Conservation (phyloP, 2,329 filamentous ascomycete genomes). For the Metarhizium album region DNA sequence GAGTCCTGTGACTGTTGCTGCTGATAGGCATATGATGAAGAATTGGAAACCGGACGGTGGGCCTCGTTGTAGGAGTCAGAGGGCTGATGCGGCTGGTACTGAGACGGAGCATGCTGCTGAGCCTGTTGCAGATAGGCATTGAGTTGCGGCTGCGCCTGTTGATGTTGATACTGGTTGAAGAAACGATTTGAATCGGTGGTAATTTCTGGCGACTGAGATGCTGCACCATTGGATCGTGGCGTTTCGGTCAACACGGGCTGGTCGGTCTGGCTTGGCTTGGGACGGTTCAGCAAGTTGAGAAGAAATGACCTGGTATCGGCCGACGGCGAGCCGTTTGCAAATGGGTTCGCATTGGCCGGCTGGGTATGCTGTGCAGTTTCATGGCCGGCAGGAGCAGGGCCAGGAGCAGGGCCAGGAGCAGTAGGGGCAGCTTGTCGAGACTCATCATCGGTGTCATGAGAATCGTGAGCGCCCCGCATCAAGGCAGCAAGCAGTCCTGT, state of each 20-base stretch:
- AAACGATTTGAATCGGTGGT: conserved; percentile 17
- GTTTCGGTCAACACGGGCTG: conserved; percentile 31
- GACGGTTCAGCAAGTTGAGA: conserved; percentile 72
- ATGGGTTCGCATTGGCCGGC: conserved; percentile 20
- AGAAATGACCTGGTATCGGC: conserved; percentile 76
- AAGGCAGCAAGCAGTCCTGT: conserved; percentile 47
- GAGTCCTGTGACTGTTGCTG: conserved; percentile 24
- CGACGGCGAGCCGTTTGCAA: conserved; percentile 40
- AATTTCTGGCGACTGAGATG: conserved; percentile 31
- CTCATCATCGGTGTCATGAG: conserved; percentile 36
- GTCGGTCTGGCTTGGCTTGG: conserved; percentile 54
- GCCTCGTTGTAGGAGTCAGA: conserved; percentile 17
- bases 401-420: conserved; percentile 1
- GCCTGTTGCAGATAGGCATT: conserved; percentile 16
- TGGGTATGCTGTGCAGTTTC: conserved; percentile 14
- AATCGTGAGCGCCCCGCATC: conserved; percentile 43
- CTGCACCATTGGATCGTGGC: conserved; percentile 31
- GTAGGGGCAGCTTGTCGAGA: conserved; percentile 13
- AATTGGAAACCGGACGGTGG: conserved; percentile 12
- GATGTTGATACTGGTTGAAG: conserved; percentile 20
- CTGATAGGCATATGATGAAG: conserved; percentile 6
- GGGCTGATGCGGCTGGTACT: conserved; percentile 15
- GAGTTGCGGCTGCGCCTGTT: conserved; percentile 12
- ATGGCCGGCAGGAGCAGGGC: background rate
- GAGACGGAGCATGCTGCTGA: conserved; percentile 5